Conservation (phyloP, 164 flowering plant species). For the Vitis vinifera region DNA sequence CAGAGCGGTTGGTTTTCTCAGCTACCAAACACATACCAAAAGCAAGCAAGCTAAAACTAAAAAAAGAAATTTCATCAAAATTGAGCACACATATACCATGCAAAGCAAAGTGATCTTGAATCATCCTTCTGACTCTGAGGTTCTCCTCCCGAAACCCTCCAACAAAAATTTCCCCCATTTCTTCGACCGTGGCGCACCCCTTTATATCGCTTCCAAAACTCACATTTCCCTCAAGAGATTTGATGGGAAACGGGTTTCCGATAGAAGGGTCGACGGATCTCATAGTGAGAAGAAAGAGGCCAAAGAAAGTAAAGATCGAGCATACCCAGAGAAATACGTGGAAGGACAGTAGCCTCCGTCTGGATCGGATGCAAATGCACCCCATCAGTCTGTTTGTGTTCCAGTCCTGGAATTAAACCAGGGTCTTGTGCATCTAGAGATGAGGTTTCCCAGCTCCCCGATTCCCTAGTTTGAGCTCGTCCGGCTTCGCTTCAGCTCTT, state of each 20-base stretch:
- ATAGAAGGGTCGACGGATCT: not conserved
- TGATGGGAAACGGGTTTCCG: not conserved
- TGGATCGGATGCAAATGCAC: too few species aligned
- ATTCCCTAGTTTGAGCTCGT: too few species aligned
- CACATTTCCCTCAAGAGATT: not conserved
- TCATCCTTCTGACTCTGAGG: conserved; percentile 58
- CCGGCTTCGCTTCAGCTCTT: too few species aligned
- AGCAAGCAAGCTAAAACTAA: not conserved
- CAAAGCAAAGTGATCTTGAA: conserved; percentile 55
- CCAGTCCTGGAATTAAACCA: too few species aligned
- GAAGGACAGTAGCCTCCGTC: too few species aligned
- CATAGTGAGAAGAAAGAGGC: not conserved
- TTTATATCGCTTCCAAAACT: not conserved
- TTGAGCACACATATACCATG: conserved; percentile 44
- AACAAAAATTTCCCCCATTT: conserved; percentile 69
- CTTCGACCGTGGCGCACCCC: conserved; percentile 87
- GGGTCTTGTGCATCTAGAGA: too few species aligned
- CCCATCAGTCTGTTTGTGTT: too few species aligned
- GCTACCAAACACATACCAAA: too few species aligned
- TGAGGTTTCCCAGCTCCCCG: too few species aligned
- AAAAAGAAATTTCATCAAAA: not conserved
- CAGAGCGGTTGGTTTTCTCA: too few species aligned
- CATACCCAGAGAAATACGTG: too few species aligned
- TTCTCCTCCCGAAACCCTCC: conserved; percentile 45
- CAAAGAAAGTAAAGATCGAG: too few species aligned